Evolutionary conservation across 768 basidiomycete genomes (phyloP).

Genomic region (Gloeophyllum trabeum): DNA sequence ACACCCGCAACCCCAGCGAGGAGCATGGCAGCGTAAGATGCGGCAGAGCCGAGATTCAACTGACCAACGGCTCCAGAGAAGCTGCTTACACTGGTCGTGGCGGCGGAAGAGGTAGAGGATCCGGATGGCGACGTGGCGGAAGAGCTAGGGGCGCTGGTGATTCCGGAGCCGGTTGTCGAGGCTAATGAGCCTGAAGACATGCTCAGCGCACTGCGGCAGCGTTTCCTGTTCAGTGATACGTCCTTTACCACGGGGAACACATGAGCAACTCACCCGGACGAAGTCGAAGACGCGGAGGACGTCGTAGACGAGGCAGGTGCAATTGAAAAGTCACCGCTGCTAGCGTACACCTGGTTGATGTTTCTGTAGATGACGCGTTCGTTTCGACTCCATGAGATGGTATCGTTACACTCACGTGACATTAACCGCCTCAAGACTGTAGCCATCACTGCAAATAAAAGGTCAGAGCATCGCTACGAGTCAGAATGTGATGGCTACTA

Average conservation of each 20-base stretch:
- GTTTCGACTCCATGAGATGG: not conserved
- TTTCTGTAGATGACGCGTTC: slow-evolving; percentile 22
- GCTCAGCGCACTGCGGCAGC: not conserved
- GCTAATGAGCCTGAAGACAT: not conserved
- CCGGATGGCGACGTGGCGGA: slow-evolving; percentile 8
- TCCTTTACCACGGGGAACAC: not conserved
- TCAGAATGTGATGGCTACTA: slow-evolving; percentile 11
- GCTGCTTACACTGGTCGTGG: slow-evolving; percentile 6
- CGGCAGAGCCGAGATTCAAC: slow-evolving; percentile 13
- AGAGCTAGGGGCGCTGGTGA: slow-evolving; percentile 9
- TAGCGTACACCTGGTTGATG: slow-evolving; percentile 30
- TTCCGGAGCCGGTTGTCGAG: slow-evolving; percentile 1
- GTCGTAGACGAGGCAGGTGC: slow-evolving; percentile 8
- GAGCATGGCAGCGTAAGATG: slow-evolving; percentile 19
- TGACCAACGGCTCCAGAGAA: slow-evolving; percentile 5
- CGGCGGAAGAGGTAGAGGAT: slow-evolving; percentile 7
- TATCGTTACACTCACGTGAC: slow-evolving; percentile 18
- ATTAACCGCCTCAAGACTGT: slow-evolving; percentile 36
- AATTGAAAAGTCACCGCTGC: slow-evolving; percentile 31
- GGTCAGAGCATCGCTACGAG: not conserved
- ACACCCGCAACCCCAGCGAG: slow-evolving; percentile 39
- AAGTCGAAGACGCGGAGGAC: slow-evolving; percentile 8
- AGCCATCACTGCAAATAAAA: slow-evolving; percentile 25
- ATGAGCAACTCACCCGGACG: slow-evolving; percentile 2
- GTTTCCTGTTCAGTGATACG: not conserved